These are phyloP conservation scores for Gentiana dahurica DNA, from an alignment of 257 asterid species.

Conservation along the genomic window DNA sequence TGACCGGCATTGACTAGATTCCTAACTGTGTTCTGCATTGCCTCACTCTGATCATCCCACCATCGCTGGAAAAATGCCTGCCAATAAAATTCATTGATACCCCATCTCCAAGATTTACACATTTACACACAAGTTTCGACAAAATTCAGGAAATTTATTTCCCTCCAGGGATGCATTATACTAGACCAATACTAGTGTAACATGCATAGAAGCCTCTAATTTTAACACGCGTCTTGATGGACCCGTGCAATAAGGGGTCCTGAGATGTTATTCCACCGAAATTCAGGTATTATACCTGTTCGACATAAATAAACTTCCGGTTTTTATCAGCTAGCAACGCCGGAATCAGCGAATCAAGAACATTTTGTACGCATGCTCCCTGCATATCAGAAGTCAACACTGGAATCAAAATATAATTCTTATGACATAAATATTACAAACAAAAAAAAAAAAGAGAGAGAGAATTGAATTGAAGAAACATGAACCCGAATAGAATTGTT, in stretches of 20 bases:
- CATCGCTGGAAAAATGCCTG: conserved; percentile 79
- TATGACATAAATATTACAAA: background rate
- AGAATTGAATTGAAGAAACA: background rate
- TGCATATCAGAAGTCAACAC: conserved; percentile 4
- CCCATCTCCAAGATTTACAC: no score
- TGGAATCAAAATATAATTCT: background rate
- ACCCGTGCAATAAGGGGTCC: no score
- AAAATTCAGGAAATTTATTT: no score
- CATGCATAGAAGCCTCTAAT: no score
- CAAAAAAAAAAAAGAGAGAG: background rate
- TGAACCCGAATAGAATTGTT: conserved; percentile 60
- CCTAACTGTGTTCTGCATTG: conserved; percentile 49
- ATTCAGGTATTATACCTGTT: conserved; percentile 35
- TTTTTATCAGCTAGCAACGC: conserved; percentile 54
- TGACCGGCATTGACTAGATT: conserved; percentile 60
- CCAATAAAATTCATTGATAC: no score
- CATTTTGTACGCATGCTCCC: conserved; percentile 84
- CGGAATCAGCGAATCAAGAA: conserved; percentile 57
- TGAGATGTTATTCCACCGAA: no score
- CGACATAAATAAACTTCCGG: conserved; percentile 71
- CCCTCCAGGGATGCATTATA: no score
- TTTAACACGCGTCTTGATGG: no score
- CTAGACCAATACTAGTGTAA: no score
- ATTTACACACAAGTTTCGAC: no score
- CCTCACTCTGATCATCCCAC: conserved; percentile 68